Evolutionary conservation across 2,329 filamentous ascomycete species (phyloP), one percentile per base, ranked within the genome.

Genomic region (Venturia aucupariae): DNA sequence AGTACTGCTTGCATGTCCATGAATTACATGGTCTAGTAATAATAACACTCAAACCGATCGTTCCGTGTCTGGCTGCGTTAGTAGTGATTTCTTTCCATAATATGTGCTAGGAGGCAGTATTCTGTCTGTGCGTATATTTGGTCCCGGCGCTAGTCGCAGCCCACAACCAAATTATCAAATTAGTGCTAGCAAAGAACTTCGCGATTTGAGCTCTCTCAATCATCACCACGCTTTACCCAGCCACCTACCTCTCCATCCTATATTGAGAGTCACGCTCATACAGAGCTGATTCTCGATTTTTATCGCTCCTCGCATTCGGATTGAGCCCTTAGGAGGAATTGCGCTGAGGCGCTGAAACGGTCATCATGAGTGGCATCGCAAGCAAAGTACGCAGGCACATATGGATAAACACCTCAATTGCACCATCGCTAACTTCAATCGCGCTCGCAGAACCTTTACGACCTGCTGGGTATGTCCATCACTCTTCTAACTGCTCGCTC

Each of bases 381-480:
- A 76, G 75, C 69, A 78, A 78, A 73, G 76, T 78, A 67, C 67
- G 76, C 71, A 65, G 39, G 32, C 19, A 42, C 19, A 17, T 63
- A 67, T 64, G 66, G 66, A 64, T 66, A 54, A 62, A 61, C 60
- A 51, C 61, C 66, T 61, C 62, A 62, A 51, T 55, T 41, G 62
- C 61, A 62, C 46, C 51, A 48, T 64, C 27, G 71, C 78, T 82
- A 71, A 82, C 71, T 67, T 67, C 60, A 60, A 35, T 62, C 64
- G 64, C 67, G 65, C 70, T 69, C 69, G 71, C 74, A 97, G 94
- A 99, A 99, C 86, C 88, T 90, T 76, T 97, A 90, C 86, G 93
- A 94, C 86, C 88, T 96, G 83, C 91, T 99, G 85, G 93, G 94
- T 97, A 96, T 70, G 75, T 41, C 62, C 71, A 69, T 69, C 65